phyloP scores from a whole-genome alignment of 2,329 filamentous ascomycete species.

The Colletotrichum destructivum region DNA sequence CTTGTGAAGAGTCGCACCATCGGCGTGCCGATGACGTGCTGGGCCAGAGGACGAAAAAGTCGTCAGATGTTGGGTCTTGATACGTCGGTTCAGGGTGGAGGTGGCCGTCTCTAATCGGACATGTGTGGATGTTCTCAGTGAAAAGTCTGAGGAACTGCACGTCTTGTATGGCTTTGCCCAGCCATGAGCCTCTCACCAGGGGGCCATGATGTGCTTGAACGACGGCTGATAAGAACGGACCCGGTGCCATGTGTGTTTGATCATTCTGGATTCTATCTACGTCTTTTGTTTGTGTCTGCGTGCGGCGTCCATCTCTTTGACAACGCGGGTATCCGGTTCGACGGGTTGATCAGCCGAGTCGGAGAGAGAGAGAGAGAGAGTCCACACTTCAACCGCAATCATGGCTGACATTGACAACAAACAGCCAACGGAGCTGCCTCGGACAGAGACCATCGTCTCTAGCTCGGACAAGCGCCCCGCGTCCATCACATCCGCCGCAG shows the following conservation, averaged over 20 bases:
- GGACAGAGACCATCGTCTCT: not conserved
- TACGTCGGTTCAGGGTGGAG: constrained; percentile 20
- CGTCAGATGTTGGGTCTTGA: not conserved
- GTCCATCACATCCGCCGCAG: not conserved
- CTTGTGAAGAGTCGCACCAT: constrained; percentile 18
- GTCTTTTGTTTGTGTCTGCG: not conserved
- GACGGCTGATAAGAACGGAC: constrained; percentile 10
- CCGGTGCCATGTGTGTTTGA: no score
- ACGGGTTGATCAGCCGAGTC: no score
- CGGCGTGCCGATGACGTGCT: constrained; percentile 29
- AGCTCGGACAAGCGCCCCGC: not conserved
- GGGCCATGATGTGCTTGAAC: constrained; percentile 16
- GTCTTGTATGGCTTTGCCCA: constrained; percentile 3
- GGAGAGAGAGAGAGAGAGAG: no score
- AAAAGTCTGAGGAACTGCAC: constrained; percentile 1
- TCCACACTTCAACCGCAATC: not conserved
- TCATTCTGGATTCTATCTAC: not conserved
- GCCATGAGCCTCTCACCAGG: not conserved
- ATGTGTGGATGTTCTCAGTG: constrained; percentile 11
- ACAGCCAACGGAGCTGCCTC: not conserved
- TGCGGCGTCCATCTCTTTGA: not conserved
- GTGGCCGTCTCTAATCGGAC: constrained; percentile 17
- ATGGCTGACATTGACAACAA: constrained; percentile 22
- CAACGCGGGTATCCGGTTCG: not conserved
- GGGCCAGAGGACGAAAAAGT: not conserved